These are phyloP conservation scores for Wallemia mellicola DNA, from an alignment of 1,284 basidiomycete genomes.

Conservation along the genomic window DNA sequence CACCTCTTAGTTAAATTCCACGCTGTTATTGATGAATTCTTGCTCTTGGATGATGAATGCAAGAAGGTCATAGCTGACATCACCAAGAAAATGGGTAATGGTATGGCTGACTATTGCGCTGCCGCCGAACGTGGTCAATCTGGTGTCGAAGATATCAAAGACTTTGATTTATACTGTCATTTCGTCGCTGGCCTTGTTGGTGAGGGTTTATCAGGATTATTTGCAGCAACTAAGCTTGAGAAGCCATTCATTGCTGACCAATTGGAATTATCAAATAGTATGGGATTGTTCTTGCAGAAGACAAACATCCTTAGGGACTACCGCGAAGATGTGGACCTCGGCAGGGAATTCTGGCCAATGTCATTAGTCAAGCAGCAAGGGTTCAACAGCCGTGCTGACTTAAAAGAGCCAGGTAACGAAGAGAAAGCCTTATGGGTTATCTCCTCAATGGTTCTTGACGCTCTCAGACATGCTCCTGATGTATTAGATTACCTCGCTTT, in stretches of 20 bases:
- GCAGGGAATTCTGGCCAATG: conserved; percentile 76
- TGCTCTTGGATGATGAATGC: conserved; percentile 31
- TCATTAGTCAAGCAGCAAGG: conserved; percentile 49
- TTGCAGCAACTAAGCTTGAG: conserved; percentile 66
- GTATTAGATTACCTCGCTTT: conserved; percentile 68
- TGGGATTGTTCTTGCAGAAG: conserved; percentile 93
- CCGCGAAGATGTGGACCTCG: conserved; percentile 64
- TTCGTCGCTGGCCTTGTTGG: conserved; percentile 95
- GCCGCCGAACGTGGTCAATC: conserved; percentile 36
- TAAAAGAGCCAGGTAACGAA: conserved; percentile 31
- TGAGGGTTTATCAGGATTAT: conserved; percentile 75
- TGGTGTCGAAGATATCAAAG: conserved; percentile 34
- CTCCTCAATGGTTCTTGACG: conserved; percentile 69
- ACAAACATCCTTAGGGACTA: conserved; percentile 94
- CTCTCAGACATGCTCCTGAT: conserved; percentile 53
- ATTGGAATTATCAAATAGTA: conserved; percentile 65
- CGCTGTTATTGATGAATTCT: conserved; percentile 53
- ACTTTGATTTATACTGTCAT: conserved; percentile 95
- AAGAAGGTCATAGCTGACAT: conserved; percentile 50
- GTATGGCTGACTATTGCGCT: conserved; percentile 85
- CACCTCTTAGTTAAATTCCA: conserved; percentile 65
- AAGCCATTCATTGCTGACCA: conserved; percentile 42
- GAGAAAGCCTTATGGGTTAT: conserved; percentile 43
- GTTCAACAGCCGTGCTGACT: conserved; percentile 22
- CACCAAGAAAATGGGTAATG: conserved; percentile 53